These are phyloP conservation scores for Corchorus olitorius DNA, from an alignment of 345 rosid genomes.

Conservation along the genomic window DNA sequence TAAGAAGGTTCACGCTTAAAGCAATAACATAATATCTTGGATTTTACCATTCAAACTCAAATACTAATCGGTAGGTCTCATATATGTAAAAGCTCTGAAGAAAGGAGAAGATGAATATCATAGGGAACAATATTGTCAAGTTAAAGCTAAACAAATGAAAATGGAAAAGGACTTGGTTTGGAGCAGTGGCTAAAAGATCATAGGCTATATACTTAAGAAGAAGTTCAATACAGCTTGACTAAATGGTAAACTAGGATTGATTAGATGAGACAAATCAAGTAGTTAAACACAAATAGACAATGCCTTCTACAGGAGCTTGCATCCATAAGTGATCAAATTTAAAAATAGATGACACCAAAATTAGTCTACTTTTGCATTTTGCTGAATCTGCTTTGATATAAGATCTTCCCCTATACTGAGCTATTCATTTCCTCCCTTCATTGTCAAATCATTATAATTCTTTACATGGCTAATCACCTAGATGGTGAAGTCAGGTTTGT, in stretches of 20 bases:
- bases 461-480: neutral
- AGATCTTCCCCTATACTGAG: neutral
- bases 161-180: neutral
- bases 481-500: neutral
- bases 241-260: neutral
- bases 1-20: too few species aligned
- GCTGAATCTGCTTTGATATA: neutral
- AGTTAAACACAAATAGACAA: neutral
- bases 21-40: neutral
- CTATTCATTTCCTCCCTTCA: neutral
- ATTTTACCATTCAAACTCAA: constrained; percentile 1
- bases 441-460: neutral
- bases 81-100: neutral
- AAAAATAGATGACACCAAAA: neutral
- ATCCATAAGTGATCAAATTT: neutral
- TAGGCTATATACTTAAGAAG: neutral
- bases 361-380: neutral
- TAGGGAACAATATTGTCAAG: neutral
- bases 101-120: neutral
- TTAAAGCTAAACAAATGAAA: neutral
- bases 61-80: neutral
- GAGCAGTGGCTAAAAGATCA: neutral
- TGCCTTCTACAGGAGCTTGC: neutral
- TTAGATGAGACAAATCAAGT: too few species aligned
- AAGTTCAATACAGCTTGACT: neutral